Evolutionary conservation across 176 grass and related monocot genomes (phyloP).

Genomic region (Carex myosuroides): DNA sequence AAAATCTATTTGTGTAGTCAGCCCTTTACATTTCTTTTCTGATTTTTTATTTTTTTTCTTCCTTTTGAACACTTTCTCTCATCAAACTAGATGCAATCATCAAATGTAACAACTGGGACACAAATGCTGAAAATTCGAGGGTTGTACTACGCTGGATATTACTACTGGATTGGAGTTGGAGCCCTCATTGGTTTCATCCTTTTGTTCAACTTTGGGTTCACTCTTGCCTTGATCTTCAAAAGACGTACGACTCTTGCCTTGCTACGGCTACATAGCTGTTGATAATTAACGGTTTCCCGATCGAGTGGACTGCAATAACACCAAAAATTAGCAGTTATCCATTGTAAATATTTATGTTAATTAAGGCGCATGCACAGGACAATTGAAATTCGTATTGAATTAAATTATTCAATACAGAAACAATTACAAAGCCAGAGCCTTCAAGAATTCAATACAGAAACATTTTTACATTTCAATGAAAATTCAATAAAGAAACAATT

Average conservation of each 20-base stretch:
- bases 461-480: too few relatives aligned
- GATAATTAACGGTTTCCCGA: background rate
- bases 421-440: too few relatives aligned
- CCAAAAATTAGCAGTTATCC: background rate
- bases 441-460: too few relatives aligned
- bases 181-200: conserved; percentile 53
- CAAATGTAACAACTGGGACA: conserved; percentile 42
- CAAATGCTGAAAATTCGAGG: conserved; percentile 42
- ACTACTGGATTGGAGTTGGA: conserved; percentile 72
- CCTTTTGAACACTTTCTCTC: background rate
- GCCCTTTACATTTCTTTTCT: background rate
- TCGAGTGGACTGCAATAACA: background rate
- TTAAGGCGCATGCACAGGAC: background rate
- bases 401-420: too few relatives aligned
- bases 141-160: conserved; percentile 51
- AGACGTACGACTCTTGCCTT: conserved; percentile 29
- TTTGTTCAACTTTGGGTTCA: conserved; percentile 54
- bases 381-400: background rate
- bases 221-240: conserved; percentile 53
- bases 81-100: conserved; percentile 22
- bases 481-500: too few relatives aligned
- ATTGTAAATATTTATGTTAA: background rate
- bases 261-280: background rate
- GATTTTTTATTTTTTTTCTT: background rate
- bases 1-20: background rate